Evolutionary conservation across 2,329 filamentous ascomycete genomes (phyloP).

Genomic region (Colletotrichum camelliae): DNA sequence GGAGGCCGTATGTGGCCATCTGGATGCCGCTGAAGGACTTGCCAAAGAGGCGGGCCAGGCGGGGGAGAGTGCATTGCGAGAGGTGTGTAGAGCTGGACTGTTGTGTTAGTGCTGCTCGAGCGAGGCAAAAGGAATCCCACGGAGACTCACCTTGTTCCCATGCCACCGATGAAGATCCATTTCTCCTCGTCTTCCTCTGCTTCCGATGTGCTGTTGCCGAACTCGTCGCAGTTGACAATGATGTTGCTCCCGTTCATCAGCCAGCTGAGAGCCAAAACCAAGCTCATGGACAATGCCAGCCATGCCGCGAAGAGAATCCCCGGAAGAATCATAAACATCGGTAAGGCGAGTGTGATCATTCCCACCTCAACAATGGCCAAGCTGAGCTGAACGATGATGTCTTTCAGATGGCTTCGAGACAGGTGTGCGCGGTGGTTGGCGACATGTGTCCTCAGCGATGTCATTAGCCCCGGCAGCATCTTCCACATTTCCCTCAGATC

Average conservation of each 20-base stretch:
- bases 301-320: conserved; percentile 33
- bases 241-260: conserved; percentile 32
- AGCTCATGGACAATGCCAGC: conserved; percentile 25
- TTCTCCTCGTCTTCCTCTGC: conserved; percentile 33
- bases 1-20: conserved; percentile 53
- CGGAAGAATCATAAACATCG: conserved; percentile 34
- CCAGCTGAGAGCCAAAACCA: conserved; percentile 30
- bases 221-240: conserved; percentile 22
- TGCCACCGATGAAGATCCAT: conserved; percentile 40
- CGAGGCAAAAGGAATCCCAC: not conserved
- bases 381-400: conserved; percentile 27
- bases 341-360: conserved; percentile 28
- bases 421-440: conserved; percentile 22
- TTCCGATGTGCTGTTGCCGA: conserved; percentile 31
- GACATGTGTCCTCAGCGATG: conserved; percentile 22
- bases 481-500: conserved; percentile 26
- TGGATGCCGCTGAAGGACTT: conserved; percentile 55
- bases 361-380: conserved; percentile 29
- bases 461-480: conserved; percentile 26
- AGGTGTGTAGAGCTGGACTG: conserved; percentile 31
- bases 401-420: conserved; percentile 25
- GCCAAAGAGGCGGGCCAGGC: conserved; percentile 39
- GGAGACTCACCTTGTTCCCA: conserved; percentile 35
- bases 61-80: conserved; percentile 34
- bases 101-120: not conserved